These are phyloP conservation scores for Ananas comosus DNA, from an alignment of 176 grass and related monocot genomes.

Conservation along the genomic window DNA sequence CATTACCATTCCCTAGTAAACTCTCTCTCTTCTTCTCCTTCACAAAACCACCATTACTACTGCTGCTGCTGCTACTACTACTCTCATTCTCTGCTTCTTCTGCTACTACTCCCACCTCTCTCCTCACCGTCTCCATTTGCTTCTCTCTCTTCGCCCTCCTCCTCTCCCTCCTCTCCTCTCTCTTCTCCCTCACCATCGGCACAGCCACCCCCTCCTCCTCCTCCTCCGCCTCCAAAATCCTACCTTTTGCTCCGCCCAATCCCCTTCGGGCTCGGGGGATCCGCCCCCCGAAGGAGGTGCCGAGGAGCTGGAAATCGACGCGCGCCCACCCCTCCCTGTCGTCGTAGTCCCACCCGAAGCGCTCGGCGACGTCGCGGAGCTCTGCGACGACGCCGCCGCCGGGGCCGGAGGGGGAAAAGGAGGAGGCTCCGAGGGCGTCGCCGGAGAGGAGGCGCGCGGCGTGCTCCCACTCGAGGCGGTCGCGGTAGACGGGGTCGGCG, in stretches of 20 bases:
- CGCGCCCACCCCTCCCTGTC: constrained; percentile 29
- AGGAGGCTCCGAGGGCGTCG: constrained; percentile 11
- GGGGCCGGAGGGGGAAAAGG: constrained; percentile 23
- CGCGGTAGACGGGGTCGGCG: constrained; percentile 33
- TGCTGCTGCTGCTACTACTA: neutral
- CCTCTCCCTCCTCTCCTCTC: neutral
- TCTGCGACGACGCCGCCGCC: constrained; percentile 1
- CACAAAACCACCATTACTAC: neutral
- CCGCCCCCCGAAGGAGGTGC: constrained; percentile 50
- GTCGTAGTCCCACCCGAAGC: constrained; percentile 57
- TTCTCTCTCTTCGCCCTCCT: constrained; percentile 31
- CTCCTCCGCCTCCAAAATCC: neutral
- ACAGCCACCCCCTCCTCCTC: neutral
- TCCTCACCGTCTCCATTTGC: constrained; percentile 27
- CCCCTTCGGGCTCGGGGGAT: constrained; percentile 31
- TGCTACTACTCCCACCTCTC: constrained; percentile 31
- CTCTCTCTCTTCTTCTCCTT: constrained; percentile 1
- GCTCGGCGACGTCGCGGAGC: constrained; percentile 42
- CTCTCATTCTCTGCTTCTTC: neutral
- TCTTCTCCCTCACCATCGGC: neutral
- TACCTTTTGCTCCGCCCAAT: neutral
- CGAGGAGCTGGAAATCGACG: constrained; percentile 43
- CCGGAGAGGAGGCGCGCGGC: constrained; percentile 44
- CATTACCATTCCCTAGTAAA: neutral
- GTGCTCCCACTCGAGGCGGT: constrained; percentile 60